Conservation (phyloP, 2,329 filamentous ascomycete species). For the Neoascochyta sp. region DNA sequence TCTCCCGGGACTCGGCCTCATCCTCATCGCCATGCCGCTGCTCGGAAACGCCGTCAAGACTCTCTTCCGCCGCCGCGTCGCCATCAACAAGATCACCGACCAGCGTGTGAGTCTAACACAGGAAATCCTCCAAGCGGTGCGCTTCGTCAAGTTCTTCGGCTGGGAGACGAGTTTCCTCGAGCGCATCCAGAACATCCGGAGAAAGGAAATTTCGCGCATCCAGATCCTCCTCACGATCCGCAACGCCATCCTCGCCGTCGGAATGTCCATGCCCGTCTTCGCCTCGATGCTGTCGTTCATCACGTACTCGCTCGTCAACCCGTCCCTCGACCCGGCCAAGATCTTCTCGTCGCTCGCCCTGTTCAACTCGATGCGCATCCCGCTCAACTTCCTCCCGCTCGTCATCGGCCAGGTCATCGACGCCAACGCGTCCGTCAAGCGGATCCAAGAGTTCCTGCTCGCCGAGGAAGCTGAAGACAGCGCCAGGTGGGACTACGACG, state of each 20-base stretch:
- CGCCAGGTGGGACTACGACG: constrained; percentile 53
- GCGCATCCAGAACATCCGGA: constrained; percentile 69
- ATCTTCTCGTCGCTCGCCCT: constrained; percentile 91
- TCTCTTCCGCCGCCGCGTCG: constrained; percentile 69
- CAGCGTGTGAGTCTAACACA: constrained; percentile 87
- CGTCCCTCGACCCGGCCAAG: constrained; percentile 66
- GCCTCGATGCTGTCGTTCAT: constrained; percentile 95
- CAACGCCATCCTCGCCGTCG: constrained; percentile 79
- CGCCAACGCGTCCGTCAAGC: constrained; percentile 76
- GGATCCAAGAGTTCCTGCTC: constrained; percentile 83
- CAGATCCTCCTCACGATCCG: constrained; percentile 78
- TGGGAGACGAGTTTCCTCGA: constrained; percentile 88
- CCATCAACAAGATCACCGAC: constrained; percentile 91
- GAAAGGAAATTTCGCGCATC: constrained; percentile 75
- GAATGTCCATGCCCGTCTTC: constrained; percentile 85
- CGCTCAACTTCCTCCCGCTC: constrained; percentile 81
- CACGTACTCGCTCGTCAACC: constrained; percentile 63
- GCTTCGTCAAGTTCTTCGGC: constrained; percentile 95
- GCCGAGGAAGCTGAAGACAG: constrained; percentile 81
- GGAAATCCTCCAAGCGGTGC: constrained; percentile 84
- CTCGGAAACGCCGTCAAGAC: constrained; percentile 73
- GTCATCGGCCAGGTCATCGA: constrained; percentile 88
- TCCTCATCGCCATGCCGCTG: constrained; percentile 73
- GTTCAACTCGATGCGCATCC: constrained; percentile 88
- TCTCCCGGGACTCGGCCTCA: constrained; percentile 78